Base-by-base conservation (phyloP, 2,329 filamentous ascomycete species). In the Fusarium coicis region DNA sequence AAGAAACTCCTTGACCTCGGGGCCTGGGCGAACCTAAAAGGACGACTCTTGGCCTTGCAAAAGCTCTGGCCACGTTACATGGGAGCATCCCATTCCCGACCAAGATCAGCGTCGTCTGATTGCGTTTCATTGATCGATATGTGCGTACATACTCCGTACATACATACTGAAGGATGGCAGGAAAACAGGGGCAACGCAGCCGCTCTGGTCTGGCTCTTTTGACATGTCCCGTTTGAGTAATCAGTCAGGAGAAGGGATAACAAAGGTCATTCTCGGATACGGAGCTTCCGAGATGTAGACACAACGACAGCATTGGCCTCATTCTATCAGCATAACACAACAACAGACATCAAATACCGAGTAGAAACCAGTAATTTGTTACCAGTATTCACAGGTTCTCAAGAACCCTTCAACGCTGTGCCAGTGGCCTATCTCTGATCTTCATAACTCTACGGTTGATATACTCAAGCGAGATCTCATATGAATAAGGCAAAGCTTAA, bases 1-100 rank as follows among this genome's bases (percentile, higher is more conserved):
- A n/a, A n/a, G 46, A 57, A 65, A 72, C 58, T 58, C 58, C 59
- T 46, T 57, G 26, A 52, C 30, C 61, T 37, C 19, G 4, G 56
- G 28, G 37, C 36, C 16, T 9, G 18, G 36, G 36, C 18, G 18
- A 43, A 19, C 43, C 23, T 28, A 40, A 19, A 34, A 19, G 40
- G 34, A 57, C n/a, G 30, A 40, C 34, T 36, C 42, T 30, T 42
- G 19, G 23, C 23, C 54, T 47, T 32, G 42, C 12, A 30, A 32
- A 59, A 72, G 68, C 68, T 61, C 50, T 58, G 64, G 52, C 64
- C 70, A 70, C 34, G 55, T 63, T 68, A 26, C 49, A 53, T 53
- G 36, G 18, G 21, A 40, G 30, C 23, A 56, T 54, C 26, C 26
- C 52, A 52, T 40, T 37, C 53, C 50, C 46, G 34, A 69, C 40